Evolutionary conservation across 352 stramenopile genomes (phyloP), one percentile per base, ranked within the genome.

Genomic region (Phytophthora citrophthora): DNA sequence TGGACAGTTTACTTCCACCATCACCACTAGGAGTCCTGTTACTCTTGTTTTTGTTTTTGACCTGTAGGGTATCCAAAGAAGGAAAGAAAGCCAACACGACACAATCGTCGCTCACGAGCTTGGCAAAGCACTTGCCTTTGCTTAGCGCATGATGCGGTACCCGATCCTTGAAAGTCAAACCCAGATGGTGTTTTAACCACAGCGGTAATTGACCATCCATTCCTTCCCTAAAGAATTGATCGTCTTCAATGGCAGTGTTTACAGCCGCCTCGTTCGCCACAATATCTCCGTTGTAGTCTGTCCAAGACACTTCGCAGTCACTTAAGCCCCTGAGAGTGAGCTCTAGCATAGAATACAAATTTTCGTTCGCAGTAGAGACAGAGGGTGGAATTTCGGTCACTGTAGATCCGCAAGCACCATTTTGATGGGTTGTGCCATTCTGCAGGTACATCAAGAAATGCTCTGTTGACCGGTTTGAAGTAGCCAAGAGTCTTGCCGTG

Each of bases 381-480:
- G 54, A 49, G 46, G 46, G 52, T 29, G 56, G 9, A 9, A 58
- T 54, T 0, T 38, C 46, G 56, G 41, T 38, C 13, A 18, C 39
- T 0, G 43, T 53, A 13, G 32, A 40, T 11, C 54, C 61, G 11
- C 69, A 45, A 3, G 58, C 12, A 32, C 44, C 39, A 6, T 27
- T 57, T 9, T 36, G 12, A 59, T 45, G 51, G 12, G 62, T 32
- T 16, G 55, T 62, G 5, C 58, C 68, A 54, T 68, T 72, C 48
- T 95, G 82, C 23, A 96, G 50, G 68, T 94, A 95, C 81, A 96
- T 94, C 16, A 96, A 54, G 39, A 94, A 96, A 58, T 91, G 85
- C 23, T 95, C 86, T 15, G 81, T 89, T 15, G 78, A 86, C 24
- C 84, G 56, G 32, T 80, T 90, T 7, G 86, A 83, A 16, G 76